A percentile compares a stretch with the other conserved stretches of the same genome.
These are phyloP conservation scores for Brassica carinata DNA, from an alignment of 345 rosid genomes.

Conservation along the genomic window DNA sequence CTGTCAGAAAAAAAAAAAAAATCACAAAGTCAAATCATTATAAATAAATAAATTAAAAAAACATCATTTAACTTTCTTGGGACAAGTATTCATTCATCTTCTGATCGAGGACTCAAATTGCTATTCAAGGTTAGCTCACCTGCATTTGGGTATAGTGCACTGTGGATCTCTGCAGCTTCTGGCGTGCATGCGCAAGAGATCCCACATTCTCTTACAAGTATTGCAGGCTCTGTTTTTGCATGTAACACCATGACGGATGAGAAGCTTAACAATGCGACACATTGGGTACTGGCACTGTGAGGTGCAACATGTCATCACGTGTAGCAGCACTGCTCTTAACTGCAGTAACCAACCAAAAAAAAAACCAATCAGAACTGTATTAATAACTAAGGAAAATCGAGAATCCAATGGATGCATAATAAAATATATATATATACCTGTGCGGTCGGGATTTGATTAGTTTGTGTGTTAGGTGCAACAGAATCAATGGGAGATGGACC, in stretches of 20 bases:
- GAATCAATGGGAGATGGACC: constrained; percentile 82
- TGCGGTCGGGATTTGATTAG: constrained; percentile 69
- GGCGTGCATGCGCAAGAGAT: constrained; percentile 86
- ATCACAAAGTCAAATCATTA: constrained; percentile 23
- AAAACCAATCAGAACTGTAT: background rate
- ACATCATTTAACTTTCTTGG: constrained; percentile 16
- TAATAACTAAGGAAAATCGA: constrained; percentile 5
- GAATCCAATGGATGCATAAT: constrained; percentile 4
- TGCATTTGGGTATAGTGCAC: constrained; percentile 98
- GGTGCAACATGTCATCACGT: constrained; percentile 73
- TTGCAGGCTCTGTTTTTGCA: constrained; percentile 86
- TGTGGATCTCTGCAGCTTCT: constrained; percentile 93
- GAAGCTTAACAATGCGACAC: constrained; percentile 80
- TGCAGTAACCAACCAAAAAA: constrained; percentile 47
- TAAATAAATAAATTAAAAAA: background rate
- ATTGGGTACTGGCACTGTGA: constrained; percentile 85
- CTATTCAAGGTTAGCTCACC: constrained; percentile 15
- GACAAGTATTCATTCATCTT: background rate
- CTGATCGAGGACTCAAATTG: background rate
- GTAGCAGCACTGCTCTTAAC: constrained; percentile 90
- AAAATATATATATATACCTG: constrained; percentile 50
- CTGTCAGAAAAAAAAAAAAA: constrained; percentile 45
- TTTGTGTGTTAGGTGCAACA: constrained; percentile 87
- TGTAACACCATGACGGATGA: constrained; percentile 77
- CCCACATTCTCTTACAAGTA: constrained; percentile 94